Conservation (phyloP, 2,329 filamentous ascomycete genomes). For the Nectriaceae sp. region DNA sequence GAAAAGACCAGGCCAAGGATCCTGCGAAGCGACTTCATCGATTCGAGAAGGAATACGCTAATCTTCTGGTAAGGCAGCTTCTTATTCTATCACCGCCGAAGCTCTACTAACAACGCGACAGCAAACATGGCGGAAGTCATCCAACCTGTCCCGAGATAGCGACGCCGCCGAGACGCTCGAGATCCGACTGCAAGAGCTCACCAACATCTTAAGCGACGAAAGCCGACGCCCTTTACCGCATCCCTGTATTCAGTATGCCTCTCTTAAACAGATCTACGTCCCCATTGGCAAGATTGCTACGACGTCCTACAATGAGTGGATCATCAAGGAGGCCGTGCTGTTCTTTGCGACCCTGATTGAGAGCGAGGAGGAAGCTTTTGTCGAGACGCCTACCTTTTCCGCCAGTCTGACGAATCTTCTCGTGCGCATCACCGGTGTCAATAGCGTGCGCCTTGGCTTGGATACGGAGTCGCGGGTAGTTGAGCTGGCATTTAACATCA, state of each 20-base stretch:
- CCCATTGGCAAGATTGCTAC: slow-evolving; percentile 88
- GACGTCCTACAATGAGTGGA: slow-evolving; percentile 79
- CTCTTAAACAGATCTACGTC: slow-evolving; percentile 84
- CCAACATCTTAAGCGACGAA: slow-evolving; percentile 81
- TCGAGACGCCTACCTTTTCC: slow-evolving; percentile 84
- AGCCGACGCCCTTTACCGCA: slow-evolving; percentile 85
- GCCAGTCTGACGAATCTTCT: slow-evolving; percentile 85
- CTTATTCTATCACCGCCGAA: not conserved
- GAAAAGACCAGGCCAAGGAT: slow-evolving; percentile 62
- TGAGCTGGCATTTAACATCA: slow-evolving; percentile 92
- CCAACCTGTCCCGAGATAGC: slow-evolving; percentile 60
- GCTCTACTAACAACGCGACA: slow-evolving; percentile 28
- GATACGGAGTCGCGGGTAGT: slow-evolving; percentile 89
- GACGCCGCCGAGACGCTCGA: slow-evolving; percentile 65
- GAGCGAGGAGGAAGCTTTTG: slow-evolving; percentile 93
- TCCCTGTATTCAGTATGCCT: slow-evolving; percentile 85
- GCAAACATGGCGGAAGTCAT: slow-evolving; percentile 60
- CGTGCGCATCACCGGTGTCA: slow-evolving; percentile 73
- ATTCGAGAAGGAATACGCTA: slow-evolving; percentile 67
- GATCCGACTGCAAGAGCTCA: slow-evolving; percentile 63
- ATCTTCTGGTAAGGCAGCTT: slow-evolving; percentile 53
- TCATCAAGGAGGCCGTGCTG: slow-evolving; percentile 80
- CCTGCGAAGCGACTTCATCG: slow-evolving; percentile 64
- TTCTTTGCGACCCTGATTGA: slow-evolving; percentile 93
- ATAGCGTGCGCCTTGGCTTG: slow-evolving; percentile 70